These are phyloP conservation scores for Coemansia sp. DNA, from an alignment of 192 early-diverging fungal species.

Conservation along the genomic window DNA sequence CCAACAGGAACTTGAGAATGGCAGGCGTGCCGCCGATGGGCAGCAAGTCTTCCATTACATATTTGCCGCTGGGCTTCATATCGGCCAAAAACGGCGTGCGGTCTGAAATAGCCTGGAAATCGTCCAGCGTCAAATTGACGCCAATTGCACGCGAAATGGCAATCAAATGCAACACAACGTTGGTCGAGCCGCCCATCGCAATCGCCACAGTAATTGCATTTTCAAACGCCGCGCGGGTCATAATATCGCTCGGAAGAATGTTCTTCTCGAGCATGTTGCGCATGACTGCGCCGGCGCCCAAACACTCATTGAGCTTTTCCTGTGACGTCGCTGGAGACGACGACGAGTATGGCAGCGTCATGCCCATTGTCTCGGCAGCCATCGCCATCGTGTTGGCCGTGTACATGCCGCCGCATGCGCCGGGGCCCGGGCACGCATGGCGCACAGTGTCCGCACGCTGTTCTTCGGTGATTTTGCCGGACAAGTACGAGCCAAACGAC, in stretches of 20 bases:
- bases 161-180: slow-evolving; percentile 93
- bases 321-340: slow-evolving; percentile 90
- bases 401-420: slow-evolving; percentile 99
- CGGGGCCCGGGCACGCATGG: slow-evolving; percentile 81
- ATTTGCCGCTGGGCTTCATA: slow-evolving; percentile 97
- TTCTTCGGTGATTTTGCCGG: slow-evolving; percentile 87
- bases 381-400: slow-evolving; percentile 98
- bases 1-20: slow-evolving; percentile 90
- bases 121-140: slow-evolving; percentile 83
- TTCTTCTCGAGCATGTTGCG: slow-evolving; percentile 86
- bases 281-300: slow-evolving; percentile 79
- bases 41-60: slow-evolving; percentile 97
- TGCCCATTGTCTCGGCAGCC: slow-evolving; percentile 96
- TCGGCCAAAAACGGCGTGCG: slow-evolving; percentile 94
- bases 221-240: slow-evolving; percentile 92
- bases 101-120: slow-evolving; percentile 93
- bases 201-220: slow-evolving; percentile 95
- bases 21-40: slow-evolving; percentile 91
- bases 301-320: slow-evolving; percentile 87
- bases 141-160: slow-evolving; percentile 83
- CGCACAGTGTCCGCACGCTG: slow-evolving; percentile 74
- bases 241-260: slow-evolving; percentile 93
- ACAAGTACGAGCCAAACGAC: slow-evolving; percentile 87
- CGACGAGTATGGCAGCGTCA: slow-evolving; percentile 94
- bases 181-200: slow-evolving; percentile 96